Percentiles rank a stretch among this genome's conserved stretches.
Conservation (phyloP, 2,329 filamentous ascomycete species). For the Dendrostoma leiphaemia region DNA sequence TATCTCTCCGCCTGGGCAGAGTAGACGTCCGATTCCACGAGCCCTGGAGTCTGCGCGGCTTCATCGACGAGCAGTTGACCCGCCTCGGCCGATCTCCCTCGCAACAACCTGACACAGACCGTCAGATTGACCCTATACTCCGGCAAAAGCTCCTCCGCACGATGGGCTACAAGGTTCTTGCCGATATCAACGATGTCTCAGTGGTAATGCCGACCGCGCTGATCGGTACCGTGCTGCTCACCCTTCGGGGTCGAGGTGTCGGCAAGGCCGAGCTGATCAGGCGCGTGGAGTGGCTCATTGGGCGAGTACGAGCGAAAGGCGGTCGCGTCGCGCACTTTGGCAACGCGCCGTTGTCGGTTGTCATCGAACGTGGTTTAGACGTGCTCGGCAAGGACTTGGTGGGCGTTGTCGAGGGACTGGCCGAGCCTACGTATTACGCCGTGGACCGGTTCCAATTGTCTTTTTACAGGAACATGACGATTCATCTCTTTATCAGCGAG, state of each 20-base stretch:
- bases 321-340: slow-evolving; percentile 94
- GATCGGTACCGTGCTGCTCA: slow-evolving; percentile 90
- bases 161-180: slow-evolving; percentile 86
- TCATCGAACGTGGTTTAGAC: slow-evolving; percentile 86
- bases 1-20: slow-evolving; percentile 83
- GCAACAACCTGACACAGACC: slow-evolving; percentile 44
- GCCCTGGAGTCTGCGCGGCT: slow-evolving; percentile 85
- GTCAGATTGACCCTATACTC: slow-evolving; percentile 48
- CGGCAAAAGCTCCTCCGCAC: slow-evolving; percentile 77
- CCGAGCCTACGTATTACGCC: slow-evolving; percentile 90
- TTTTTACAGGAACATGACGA: slow-evolving; percentile 99
- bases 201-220: slow-evolving; percentile 98
- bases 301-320: slow-evolving; percentile 78
- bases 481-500: slow-evolving; percentile 94
- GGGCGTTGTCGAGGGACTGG: slow-evolving; percentile 72
- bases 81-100: slow-evolving; percentile 51
- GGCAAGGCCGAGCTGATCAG: slow-evolving; percentile 82
- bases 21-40: slow-evolving; percentile 96
- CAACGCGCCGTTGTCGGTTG: slow-evolving; percentile 71
- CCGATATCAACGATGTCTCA: slow-evolving; percentile 92
- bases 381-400: slow-evolving; percentile 90
- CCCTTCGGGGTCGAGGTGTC: slow-evolving; percentile 85
- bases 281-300: slow-evolving; percentile 85
- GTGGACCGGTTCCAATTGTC: slow-evolving; percentile 96
- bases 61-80: slow-evolving; percentile 73